These are phyloP conservation scores for Fusarium napiforme DNA, from an alignment of 2,329 filamentous ascomycete species.

Conservation along the genomic window DNA sequence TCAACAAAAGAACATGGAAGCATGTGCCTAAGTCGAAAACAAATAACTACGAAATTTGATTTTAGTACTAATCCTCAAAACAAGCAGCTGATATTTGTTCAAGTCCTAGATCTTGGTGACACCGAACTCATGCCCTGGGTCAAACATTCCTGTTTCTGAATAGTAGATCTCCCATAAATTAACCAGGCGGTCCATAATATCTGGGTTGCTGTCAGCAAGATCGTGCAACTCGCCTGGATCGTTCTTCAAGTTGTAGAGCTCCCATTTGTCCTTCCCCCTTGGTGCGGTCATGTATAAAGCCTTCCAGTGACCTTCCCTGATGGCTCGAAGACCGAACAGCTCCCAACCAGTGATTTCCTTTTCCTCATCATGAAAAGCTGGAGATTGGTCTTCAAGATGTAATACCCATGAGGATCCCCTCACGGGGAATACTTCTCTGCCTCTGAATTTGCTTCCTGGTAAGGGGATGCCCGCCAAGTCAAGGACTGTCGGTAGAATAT, in stretches of 20 bases:
- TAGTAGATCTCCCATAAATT: slow-evolving; percentile 27
- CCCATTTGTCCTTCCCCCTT: slow-evolving; percentile 27
- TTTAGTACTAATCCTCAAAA: neutral
- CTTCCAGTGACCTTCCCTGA: slow-evolving; percentile 67
- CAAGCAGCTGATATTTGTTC: neutral
- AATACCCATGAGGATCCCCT: slow-evolving; percentile 52
- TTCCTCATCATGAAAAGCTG: slow-evolving; percentile 55
- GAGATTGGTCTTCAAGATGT: slow-evolving; percentile 45
- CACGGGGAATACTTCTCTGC: slow-evolving; percentile 61
- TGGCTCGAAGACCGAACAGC: slow-evolving; percentile 62
- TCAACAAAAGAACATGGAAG: neutral
- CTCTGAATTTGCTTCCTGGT: slow-evolving; percentile 48
- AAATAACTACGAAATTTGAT: neutral
- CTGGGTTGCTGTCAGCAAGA: slow-evolving; percentile 2
- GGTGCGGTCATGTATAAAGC: slow-evolving; percentile 46
- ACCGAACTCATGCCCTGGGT: slow-evolving; percentile 16
- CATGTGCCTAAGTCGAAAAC: neutral
- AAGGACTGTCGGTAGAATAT: slow-evolving; percentile 60
- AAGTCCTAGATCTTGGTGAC: neutral
- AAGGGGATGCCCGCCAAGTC: slow-evolving; percentile 59
- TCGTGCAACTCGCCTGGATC: slow-evolving; percentile 22
- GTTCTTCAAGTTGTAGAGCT: slow-evolving; percentile 19
- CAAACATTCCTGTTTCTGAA: slow-evolving; percentile 27
- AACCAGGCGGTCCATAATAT: slow-evolving; percentile 17
- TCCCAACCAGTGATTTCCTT: slow-evolving; percentile 67